Evolutionary conservation across 164 flowering plant genomes (phyloP).

Genomic region (Malania oleifera): DNA sequence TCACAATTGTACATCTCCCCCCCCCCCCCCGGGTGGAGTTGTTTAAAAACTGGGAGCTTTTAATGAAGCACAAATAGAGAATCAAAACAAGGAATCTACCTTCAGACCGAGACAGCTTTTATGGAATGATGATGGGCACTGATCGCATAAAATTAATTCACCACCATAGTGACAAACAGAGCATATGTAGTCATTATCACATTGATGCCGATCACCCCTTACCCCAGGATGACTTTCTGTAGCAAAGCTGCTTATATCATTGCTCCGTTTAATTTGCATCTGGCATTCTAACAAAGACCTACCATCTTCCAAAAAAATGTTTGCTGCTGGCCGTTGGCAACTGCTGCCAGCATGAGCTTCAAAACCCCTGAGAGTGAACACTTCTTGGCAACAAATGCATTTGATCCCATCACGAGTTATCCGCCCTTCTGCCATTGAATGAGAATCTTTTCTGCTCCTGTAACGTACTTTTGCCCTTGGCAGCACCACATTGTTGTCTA

Average conservation of each 20-base stretch:
- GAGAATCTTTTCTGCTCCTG: constrained; percentile 17
- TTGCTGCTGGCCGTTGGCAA: constrained; percentile 41
- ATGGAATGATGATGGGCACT: constrained; percentile 86
- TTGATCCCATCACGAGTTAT: constrained; percentile 70
- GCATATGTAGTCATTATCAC: constrained; percentile 59
- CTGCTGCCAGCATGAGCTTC: constrained; percentile 66
- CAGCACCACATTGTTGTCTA: constrained; percentile 60
- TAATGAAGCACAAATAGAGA: not conserved
- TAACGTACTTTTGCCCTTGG: constrained; percentile 63
- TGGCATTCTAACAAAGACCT: constrained; percentile 80
- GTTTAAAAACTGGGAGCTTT: not conserved
- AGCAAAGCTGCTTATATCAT: constrained; percentile 5
- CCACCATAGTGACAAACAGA: constrained; percentile 83
- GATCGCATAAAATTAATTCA: constrained; percentile 67
- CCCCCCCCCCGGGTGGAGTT: too few species aligned
- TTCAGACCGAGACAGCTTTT: constrained; percentile 56
- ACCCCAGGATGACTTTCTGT: constrained; percentile 9
- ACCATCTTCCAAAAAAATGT: constrained; percentile 72
- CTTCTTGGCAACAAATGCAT: constrained; percentile 68
- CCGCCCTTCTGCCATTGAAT: constrained; percentile 40
- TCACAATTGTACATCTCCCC: not conserved
- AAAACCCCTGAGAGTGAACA: constrained; percentile 47
- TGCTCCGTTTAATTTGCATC: constrained; percentile 26
- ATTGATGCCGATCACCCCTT: constrained; percentile 16
- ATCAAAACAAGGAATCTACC: constrained; percentile 33